Evolutionary conservation across 257 asterid species (phyloP), one percentile per base, ranked within the genome.

Genomic region (Nicotiana tabacum): DNA sequence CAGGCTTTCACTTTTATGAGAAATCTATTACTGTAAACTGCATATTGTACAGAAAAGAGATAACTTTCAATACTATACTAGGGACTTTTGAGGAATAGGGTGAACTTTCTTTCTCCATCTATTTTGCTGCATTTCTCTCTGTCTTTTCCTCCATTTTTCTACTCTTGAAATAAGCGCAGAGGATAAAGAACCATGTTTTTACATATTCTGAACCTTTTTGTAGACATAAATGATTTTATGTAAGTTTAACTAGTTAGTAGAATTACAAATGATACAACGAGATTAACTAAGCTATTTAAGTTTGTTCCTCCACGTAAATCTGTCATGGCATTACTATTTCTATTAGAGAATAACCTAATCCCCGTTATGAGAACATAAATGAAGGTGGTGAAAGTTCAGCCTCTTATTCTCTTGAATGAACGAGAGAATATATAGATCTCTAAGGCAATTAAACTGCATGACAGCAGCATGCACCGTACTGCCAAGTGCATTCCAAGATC

Each of bases 11-110:
- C 48, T 60, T 39, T 53, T 24, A 64, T 60, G 27, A 70, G 81
- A 69, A 82, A 30, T 56, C 77, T 84, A 87, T 83, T 32, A 70
- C 79, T 68, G 66, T 76, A 85, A 79, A 57, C 82, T 78, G 81
- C 61, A 81, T 24, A 58, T 61, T 64, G 81, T 33, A 74, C 60
- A 82, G 80, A 18, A 78, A 35, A 46, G 32, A 85, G 74, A 30
- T 15, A 35, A 51, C 64, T 32, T 21, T 24, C 39, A 7, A n/a
- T 65, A 6, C 12, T 62, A 61, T 27, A 67, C 76, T 17, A 58
- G 82, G 46, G 18, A 77, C 37, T 30, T 78, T 46, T 24, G 62
- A 60, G 43, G 81, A 33, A 68, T 32, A 24, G 61, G 29, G 13
- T 21, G 61, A 8, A 16, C 17, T 33, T 55, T 77, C 72, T 30